Percentiles rank a stretch among this genome's conserved stretches.
phyloP scores from a whole-genome alignment of 1,284 basidiomycete genomes.

The Ceraceosorus guamensis region DNA sequence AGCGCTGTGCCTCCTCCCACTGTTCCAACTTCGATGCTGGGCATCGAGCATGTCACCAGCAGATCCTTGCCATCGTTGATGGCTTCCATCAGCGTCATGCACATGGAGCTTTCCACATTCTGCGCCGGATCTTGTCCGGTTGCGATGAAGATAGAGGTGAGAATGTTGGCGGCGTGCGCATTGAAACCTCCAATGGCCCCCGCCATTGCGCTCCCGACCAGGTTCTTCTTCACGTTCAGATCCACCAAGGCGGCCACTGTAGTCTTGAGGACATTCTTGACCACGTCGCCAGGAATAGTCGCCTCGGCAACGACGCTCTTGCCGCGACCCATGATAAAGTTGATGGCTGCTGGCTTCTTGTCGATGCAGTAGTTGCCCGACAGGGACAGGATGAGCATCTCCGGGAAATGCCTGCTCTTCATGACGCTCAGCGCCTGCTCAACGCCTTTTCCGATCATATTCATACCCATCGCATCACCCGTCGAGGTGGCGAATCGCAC shows the following conservation, averaged over 20 bases:
- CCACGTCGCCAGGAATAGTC: slow-evolving; percentile 77
- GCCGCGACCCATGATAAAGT: slow-evolving; percentile 98
- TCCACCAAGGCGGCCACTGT: slow-evolving; percentile 84
- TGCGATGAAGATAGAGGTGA: slow-evolving; percentile 88
- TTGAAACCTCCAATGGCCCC: slow-evolving; percentile 96
- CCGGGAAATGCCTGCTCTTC: slow-evolving; percentile 70
- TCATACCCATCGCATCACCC: slow-evolving; percentile 99
- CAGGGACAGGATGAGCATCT: slow-evolving; percentile 86
- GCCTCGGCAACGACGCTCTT: slow-evolving; percentile 97
- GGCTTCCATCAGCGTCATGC: slow-evolving; percentile 97
- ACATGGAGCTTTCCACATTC: slow-evolving; percentile 96
- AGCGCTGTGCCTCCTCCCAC: slow-evolving; percentile 79
- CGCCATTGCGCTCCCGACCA: slow-evolving; percentile 96
- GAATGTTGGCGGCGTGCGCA: slow-evolving; percentile 94
- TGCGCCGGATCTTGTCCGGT: slow-evolving; percentile 98
- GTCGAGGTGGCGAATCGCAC: slow-evolving; percentile 93
- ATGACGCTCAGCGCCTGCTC: slow-evolving; percentile 85
- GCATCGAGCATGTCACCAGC: slow-evolving; percentile 53
- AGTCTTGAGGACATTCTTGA: slow-evolving; percentile 88
- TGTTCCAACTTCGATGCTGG: slow-evolving; percentile 55
- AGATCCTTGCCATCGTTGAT: slow-evolving; percentile 61
- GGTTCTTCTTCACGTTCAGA: slow-evolving; percentile 94
- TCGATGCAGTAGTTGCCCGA: slow-evolving; percentile 99
- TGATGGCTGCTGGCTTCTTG: slow-evolving; percentile 99
- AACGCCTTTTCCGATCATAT: slow-evolving; percentile 63